These are phyloP conservation scores for Vigna reflexopilosa DNA, from an alignment of 306 rosid species.

Conservation along the genomic window DNA sequence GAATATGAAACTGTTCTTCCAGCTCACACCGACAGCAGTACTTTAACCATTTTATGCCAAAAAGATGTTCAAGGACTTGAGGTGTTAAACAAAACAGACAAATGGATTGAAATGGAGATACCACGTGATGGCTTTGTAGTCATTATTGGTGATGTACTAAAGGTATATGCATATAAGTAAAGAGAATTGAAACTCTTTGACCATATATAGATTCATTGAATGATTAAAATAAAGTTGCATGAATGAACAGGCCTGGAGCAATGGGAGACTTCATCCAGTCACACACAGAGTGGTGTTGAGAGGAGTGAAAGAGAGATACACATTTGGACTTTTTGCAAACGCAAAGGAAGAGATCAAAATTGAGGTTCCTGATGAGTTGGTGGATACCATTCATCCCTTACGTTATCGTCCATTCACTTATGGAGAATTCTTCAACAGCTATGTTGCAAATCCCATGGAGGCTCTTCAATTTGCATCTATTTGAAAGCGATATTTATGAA, in stretches of 20 bases:
- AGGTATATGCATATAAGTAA: background rate
- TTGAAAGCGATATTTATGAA: slow-evolving; percentile 6
- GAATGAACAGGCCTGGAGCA: slow-evolving; percentile 60
- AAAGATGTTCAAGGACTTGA: slow-evolving; percentile 62
- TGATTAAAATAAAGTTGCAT: background rate
- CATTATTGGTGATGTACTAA: slow-evolving; percentile 57
- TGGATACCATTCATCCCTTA: slow-evolving; percentile 53
- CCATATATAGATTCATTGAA: background rate
- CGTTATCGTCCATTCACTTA: slow-evolving; percentile 54
- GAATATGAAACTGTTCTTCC: slow-evolving; percentile 28
- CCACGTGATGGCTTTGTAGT: slow-evolving; percentile 45
- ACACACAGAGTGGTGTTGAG: slow-evolving; percentile 58
- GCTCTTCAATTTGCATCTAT: slow-evolving; percentile 56
- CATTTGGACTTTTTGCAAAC: slow-evolving; percentile 45
- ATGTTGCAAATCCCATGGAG: slow-evolving; percentile 37
- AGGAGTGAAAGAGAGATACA: slow-evolving; percentile 48
- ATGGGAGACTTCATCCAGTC: slow-evolving; percentile 60
- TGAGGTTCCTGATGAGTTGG: slow-evolving; percentile 53
- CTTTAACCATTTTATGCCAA: slow-evolving; percentile 52
- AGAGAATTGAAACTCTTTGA: background rate
- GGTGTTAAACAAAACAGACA: slow-evolving; percentile 51
- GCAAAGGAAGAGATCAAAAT: slow-evolving; percentile 54
- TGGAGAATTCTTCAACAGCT: slow-evolving; percentile 45
- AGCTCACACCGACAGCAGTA: slow-evolving; percentile 59
- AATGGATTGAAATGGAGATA: slow-evolving; percentile 49